A percentile compares a stretch with the other conserved stretches of the same genome.
These are phyloP conservation scores for Barbarea vulgaris DNA, from an alignment of 345 rosid species.

Conservation along the genomic window DNA sequence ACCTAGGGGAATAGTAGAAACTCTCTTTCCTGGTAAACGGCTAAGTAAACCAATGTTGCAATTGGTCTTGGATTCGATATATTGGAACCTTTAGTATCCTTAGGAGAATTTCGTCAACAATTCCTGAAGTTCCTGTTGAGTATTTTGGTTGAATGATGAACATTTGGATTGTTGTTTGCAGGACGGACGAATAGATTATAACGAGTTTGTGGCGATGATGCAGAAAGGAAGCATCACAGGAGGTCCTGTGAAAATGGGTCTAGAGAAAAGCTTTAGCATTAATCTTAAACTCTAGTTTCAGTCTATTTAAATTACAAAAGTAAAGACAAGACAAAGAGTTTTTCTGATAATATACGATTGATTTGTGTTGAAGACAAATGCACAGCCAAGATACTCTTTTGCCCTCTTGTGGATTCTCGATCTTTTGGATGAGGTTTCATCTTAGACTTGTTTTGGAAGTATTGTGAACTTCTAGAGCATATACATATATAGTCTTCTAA, in stretches of 20 bases:
- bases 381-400: constrained; percentile 15
- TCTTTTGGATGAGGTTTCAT: constrained; percentile 29
- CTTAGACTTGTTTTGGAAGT: constrained; percentile 10
- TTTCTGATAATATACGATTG: constrained; percentile 16
- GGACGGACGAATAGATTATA: constrained; percentile 83
- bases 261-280: constrained; percentile 58
- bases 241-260: constrained; percentile 44
- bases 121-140: not conserved
- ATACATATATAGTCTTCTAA: not conserved
- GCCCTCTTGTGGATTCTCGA: constrained; percentile 32
- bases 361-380: constrained; percentile 29
- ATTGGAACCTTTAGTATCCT: not conserved
- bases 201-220: constrained; percentile 88
- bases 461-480: constrained; percentile 2
- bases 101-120: not conserved
- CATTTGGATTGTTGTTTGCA: constrained; percentile 40
- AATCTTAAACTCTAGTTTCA: constrained; percentile 44
- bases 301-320: constrained; percentile 12
- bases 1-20: not conserved
- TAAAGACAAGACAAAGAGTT: constrained; percentile 23
- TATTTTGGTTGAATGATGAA: constrained; percentile 6
- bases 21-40: not conserved
- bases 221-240: constrained; percentile 54
- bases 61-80: constrained; percentile 3
- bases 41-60: constrained; percentile 3